Evolutionary conservation across 164 flowering plant species (phyloP), one percentile per base, ranked within the genome.

Genomic region (Taxillus chinensis): DNA sequence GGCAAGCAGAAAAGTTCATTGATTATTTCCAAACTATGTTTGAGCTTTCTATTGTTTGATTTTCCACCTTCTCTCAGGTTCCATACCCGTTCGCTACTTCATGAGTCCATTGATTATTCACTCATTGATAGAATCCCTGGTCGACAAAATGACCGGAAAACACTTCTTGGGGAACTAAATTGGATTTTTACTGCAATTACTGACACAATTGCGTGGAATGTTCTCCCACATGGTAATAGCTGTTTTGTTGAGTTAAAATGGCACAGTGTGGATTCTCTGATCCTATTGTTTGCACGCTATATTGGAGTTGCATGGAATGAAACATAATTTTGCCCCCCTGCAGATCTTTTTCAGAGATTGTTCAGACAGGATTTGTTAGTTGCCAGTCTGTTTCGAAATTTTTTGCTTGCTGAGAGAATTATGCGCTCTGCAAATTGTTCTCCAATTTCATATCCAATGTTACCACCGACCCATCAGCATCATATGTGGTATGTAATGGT

Each of bases 161-260:
- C 99, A 59, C 95, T 86, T 68, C 74, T 87, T 45, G 99, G 99
- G 43, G 99, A 93, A 73, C 74, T 93, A 76, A 93, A 93, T 67
- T 93, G 99, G 99, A 93, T 93, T 67, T 93, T 93, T 73, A 93
- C 99, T 3, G 99, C 99, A 55, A 92, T 93, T 15, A 93, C 98
- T 15, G 97, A 93, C 74, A 93, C 98, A 56, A 90, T 93, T 80
- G 98, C 98, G 37, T 93, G 98, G 98, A 93, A 93, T 79, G 98
- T 93, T 68, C 89, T 93, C n/a, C 97, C 98, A 68, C 96, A 86
- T 75, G 98, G 98, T 93, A 84, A 51, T 43, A 52, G 49, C 13
- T 37, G 3, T 49, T 52, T 2, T 1, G 8, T 12, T 62, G 57
- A 10, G 38, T 53, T 41, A 49, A 3, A 51, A 14, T 14, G 10